phyloP scores from a whole-genome alignment of 73 alveolate genomes.

The Paramecium pentaurelia region DNA sequence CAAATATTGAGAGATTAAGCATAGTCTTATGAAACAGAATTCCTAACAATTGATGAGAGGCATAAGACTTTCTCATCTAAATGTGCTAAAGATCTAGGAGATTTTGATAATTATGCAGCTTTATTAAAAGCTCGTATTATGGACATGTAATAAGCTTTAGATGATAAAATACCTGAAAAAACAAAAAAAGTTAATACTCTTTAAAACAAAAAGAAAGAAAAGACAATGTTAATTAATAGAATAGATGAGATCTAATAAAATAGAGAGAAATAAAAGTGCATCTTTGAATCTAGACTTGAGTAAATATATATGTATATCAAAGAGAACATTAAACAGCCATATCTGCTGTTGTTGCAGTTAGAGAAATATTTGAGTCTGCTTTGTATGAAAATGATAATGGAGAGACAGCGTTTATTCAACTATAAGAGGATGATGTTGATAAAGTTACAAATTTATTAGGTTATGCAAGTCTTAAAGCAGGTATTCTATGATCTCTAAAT shows the following conservation, averaged over 20 bases:
- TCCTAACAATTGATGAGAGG: background rate
- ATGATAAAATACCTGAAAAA: conserved; percentile 37
- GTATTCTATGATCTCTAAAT: background rate
- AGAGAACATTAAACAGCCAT: conserved; percentile 29
- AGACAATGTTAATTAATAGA: background rate
- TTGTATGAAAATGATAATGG: background rate
- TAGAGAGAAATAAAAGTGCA: background rate
- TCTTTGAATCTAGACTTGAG: conserved; percentile 33
- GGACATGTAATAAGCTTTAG: background rate
- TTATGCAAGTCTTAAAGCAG: conserved; percentile 27
- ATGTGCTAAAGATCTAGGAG: background rate
- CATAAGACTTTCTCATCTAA: background rate
- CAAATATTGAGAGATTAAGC: conserved; percentile 29
- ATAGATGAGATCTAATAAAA: conserved; percentile 11
- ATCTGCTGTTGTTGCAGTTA: conserved; percentile 26
- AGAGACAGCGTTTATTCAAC: background rate
- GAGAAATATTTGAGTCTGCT: conserved; percentile 39
- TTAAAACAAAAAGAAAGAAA: conserved; percentile 15
- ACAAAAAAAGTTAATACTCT: background rate
- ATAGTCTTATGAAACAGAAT: background rate
- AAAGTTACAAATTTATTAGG: background rate
- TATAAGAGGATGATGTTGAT: conserved; percentile 1
- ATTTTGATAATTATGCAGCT: background rate
- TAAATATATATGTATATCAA: background rate
- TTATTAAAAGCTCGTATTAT: background rate